Percentiles rank a stretch among this genome's conserved stretches.
Evolutionary conservation across 2,329 filamentous ascomycete species (phyloP).

Genomic region (Rutstroemia sp.): DNA sequence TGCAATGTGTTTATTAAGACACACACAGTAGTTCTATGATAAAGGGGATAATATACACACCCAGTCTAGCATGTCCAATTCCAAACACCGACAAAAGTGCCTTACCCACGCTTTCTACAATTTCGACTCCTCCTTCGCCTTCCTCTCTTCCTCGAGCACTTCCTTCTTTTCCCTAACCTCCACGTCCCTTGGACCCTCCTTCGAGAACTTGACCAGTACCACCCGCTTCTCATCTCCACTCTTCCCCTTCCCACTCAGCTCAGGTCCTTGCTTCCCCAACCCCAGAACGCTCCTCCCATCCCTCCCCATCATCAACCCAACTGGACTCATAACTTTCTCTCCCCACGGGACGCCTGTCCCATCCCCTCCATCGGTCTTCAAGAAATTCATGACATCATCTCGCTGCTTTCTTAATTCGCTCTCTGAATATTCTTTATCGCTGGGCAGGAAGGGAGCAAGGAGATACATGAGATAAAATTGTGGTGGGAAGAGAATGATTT

Average conservation of each 20-base stretch:
- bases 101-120: background rate
- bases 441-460: conserved; percentile 44
- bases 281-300: conserved; percentile 47
- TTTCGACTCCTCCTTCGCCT: conserved; percentile 34
- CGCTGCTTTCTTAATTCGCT: conserved; percentile 41
- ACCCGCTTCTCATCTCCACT: conserved; percentile 54
- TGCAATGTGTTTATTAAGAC: too few relatives aligned
- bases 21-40: too few relatives aligned
- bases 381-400: conserved; percentile 45
- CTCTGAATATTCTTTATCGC: conserved; percentile 1
- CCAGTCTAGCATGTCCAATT: too few relatives aligned
- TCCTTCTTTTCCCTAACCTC: conserved; percentile 42
- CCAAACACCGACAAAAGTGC: too few relatives aligned
- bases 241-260: conserved; percentile 41
- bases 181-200: conserved; percentile 43
- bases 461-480: conserved; percentile 69
- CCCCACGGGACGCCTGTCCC: conserved; percentile 40
- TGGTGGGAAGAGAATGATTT: conserved; percentile 83
- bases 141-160: conserved; percentile 35
- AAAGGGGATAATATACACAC: too few relatives aligned
- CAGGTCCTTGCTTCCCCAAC: conserved; percentile 50
- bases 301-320: conserved; percentile 38
- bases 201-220: conserved; percentile 47
- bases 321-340: conserved; percentile 55
- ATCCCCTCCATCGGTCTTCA: conserved; percentile 37